Percentiles rank a stretch among this genome's conserved stretches.
Conservation (phyloP, 2,329 filamentous ascomycete genomes). For the Fusarium keratoplasticum region DNA sequence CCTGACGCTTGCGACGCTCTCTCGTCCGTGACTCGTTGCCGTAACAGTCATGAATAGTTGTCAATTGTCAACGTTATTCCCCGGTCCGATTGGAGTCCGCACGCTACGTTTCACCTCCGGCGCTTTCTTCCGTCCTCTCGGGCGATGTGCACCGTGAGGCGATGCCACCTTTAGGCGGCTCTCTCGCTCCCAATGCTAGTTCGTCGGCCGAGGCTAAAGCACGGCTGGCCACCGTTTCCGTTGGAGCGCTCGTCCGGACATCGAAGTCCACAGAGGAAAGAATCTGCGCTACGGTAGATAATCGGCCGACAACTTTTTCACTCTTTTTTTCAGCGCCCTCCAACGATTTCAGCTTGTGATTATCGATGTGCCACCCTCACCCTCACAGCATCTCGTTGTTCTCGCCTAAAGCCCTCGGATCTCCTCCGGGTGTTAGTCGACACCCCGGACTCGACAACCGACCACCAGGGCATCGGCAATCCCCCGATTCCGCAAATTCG, state of each 20-base stretch:
- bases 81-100: conserved; percentile 33
- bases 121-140: conserved; percentile 8
- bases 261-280: conserved; percentile 23
- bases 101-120: conserved; percentile 30
- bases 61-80: conserved; percentile 18
- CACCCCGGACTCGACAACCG: conserved; percentile 18
- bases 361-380: not conserved
- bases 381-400: conserved; percentile 3
- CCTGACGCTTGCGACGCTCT: not conserved
- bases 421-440: conserved; percentile 14
- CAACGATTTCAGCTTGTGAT: not conserved
- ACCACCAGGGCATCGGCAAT: conserved; percentile 8
- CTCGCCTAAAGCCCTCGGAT: conserved; percentile 21
- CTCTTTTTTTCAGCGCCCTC: not conserved
- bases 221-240: conserved; percentile 17
- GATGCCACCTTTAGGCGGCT: conserved; percentile 1
- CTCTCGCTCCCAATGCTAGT: not conserved
- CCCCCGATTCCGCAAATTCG: conserved; percentile 6
- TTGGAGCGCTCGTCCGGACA: conserved; percentile 20
- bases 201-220: conserved; percentile 2
- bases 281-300: not conserved
- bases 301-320: conserved; percentile 1
- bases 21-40: conserved; percentile 4
- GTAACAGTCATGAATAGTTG: conserved; percentile 15
- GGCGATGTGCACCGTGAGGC: not conserved